phyloP scores from a whole-genome alignment of 228 moss, liverwort and hornwort genomes.

The Sphagnum magellanicum region DNA sequence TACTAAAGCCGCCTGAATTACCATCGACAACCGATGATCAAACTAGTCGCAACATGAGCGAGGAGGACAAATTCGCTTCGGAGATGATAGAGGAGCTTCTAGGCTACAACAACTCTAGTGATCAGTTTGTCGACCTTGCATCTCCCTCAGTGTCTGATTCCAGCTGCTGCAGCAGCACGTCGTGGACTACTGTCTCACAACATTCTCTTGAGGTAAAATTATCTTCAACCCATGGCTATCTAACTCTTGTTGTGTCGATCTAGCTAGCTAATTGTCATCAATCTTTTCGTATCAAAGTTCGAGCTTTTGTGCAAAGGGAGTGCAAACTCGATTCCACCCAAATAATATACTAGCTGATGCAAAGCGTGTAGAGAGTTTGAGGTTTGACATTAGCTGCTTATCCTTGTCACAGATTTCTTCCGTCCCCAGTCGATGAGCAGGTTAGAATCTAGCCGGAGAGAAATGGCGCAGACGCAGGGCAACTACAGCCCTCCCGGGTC shows the following conservation, averaged over 20 bases:
- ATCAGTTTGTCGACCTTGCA: constrained; percentile 27
- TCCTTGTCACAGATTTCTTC: no score
- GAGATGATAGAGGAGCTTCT: constrained; percentile 66
- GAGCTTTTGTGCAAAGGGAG: not conserved
- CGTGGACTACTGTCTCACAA: constrained; percentile 14
- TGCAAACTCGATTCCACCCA: no score
- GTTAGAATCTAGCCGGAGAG: constrained; percentile 32
- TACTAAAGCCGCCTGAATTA: no score
- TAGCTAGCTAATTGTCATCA: not conserved
- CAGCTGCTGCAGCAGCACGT: constrained; percentile 47
- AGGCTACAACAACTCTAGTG: constrained; percentile 25
- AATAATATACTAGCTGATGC: no score
- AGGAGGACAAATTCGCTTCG: constrained; percentile 53
- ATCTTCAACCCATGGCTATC: not conserved
- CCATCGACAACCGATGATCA: not conserved
- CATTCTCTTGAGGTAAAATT: constrained; percentile 14
- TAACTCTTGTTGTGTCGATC: not conserved
- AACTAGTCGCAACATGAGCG: constrained; percentile 24
- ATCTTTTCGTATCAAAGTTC: not conserved
- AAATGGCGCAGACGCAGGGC: constrained; percentile 45
- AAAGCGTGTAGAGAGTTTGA: no score
- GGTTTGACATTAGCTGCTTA: no score
- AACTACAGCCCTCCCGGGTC: constrained; percentile 26
- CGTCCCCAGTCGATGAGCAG: not conserved
- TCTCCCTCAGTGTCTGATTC: constrained; percentile 44